Percentiles rank a stretch among this genome's conserved stretches.
These are phyloP conservation scores for Lactuca sativa DNA, from an alignment of 129 eudicot species.

Conservation along the genomic window DNA sequence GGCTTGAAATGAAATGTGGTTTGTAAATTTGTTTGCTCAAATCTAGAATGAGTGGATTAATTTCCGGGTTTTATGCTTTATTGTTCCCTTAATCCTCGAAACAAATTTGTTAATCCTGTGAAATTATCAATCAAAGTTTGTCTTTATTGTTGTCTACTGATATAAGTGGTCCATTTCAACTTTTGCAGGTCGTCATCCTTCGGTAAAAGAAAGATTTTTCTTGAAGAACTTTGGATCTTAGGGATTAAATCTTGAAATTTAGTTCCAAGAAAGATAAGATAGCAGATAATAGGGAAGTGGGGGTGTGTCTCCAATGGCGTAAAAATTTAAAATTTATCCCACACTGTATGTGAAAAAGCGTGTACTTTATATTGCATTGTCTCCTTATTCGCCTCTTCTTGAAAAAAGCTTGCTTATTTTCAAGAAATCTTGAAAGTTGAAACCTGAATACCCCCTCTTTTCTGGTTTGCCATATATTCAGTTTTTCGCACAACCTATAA, in stretches of 20 bases:
- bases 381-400: not conserved
- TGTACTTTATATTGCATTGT: conserved; percentile 25
- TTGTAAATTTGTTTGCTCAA: not conserved
- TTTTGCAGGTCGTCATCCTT: conserved; percentile 38
- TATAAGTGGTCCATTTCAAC: conserved; percentile 29
- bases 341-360: conserved; percentile 20
- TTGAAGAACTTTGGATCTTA: conserved; percentile 37
- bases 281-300: conserved; percentile 15
- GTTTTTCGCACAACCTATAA: not conserved
- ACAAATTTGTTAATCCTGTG: conserved; percentile 32
- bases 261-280: conserved; percentile 12
- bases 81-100: conserved; percentile 21
- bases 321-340: conserved; percentile 2
- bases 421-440: conserved; percentile 23
- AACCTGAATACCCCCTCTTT: not conserved
- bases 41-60: conserved; percentile 6
- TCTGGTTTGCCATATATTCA: not conserved
- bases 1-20: conserved; percentile 8
- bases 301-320: conserved; percentile 12
- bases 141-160: conserved; percentile 41
- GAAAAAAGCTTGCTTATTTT: conserved; percentile 27
- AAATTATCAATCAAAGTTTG: conserved; percentile 26
- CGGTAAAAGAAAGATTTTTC: conserved; percentile 32
- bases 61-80: conserved; percentile 14
- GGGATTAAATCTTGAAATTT: conserved; percentile 37